phyloP scores from a whole-genome alignment of 2,329 filamentous ascomycete species.

The Hypomyces perniciosus region DNA sequence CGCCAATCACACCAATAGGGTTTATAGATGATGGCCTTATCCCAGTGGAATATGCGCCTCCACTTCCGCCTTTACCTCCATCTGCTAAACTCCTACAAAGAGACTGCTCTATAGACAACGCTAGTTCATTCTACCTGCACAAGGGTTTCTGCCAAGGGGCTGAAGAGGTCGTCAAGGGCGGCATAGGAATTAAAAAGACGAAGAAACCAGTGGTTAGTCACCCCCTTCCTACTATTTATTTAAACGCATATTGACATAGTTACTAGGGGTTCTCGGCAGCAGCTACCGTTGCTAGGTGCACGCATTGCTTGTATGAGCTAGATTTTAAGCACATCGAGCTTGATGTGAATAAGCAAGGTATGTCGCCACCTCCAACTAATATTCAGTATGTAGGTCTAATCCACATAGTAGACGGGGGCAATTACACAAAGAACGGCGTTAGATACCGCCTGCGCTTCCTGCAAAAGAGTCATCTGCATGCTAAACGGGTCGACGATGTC shows the following conservation, averaged over 20 bases:
- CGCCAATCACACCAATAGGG: not conserved
- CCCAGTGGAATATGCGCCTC: slow-evolving; percentile 13
- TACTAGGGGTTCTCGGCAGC: slow-evolving; percentile 36
- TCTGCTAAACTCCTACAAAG: slow-evolving; percentile 3
- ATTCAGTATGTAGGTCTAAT: not conserved
- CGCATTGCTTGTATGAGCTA: slow-evolving; percentile 47
- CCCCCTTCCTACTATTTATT: not conserved
- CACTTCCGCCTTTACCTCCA: not conserved
- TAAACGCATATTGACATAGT: not conserved
- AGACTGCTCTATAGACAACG: slow-evolving; percentile 37
- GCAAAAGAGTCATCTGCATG: slow-evolving; percentile 48
- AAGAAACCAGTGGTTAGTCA: slow-evolving; percentile 37
- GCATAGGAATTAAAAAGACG: slow-evolving; percentile 44
- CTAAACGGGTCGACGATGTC: slow-evolving; percentile 45
- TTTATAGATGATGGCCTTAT: slow-evolving; percentile 16
- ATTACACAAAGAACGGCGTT: slow-evolving; percentile 40
- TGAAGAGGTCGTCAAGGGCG: slow-evolving; percentile 42
- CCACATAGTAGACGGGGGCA: slow-evolving; percentile 29
- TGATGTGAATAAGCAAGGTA: slow-evolving; percentile 45
- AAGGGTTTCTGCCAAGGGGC: slow-evolving; percentile 53
- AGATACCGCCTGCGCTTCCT: slow-evolving; percentile 49
- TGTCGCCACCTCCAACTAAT: slow-evolving; percentile 13
- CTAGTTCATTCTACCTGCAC: slow-evolving; percentile 46
- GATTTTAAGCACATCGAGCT: slow-evolving; percentile 47
- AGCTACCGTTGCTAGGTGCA: slow-evolving; percentile 44